Evolutionary conservation across 2,329 filamentous ascomycete genomes (phyloP).

Genomic region (Fusarium sp.): DNA sequence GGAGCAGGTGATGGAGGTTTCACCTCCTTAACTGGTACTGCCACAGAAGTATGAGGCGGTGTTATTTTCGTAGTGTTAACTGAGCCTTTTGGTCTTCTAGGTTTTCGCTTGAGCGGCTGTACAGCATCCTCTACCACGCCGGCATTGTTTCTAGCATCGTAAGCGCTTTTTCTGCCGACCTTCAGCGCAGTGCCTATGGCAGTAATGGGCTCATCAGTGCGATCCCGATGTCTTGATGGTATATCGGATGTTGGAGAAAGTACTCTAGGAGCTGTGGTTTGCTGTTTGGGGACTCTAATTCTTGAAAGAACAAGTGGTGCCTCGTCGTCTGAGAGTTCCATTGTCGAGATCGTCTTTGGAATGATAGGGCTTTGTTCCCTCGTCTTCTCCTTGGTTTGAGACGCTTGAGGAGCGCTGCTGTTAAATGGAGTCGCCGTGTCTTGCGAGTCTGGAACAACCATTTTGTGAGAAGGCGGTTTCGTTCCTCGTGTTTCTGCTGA

Average conservation of each 20-base stretch:
- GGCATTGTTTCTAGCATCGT: neutral
- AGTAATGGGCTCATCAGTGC: neutral
- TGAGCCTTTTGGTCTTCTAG: conserved; percentile 40
- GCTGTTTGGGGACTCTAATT: conserved; percentile 8
- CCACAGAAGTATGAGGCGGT: neutral
- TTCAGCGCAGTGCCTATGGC: neutral
- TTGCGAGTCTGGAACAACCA: conserved; percentile 48
- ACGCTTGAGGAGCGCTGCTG: conserved; percentile 37
- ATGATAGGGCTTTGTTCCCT: neutral
- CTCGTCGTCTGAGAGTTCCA: conserved; percentile 54
- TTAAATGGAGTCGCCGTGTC: conserved; percentile 41
- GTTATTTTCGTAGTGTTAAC: neutral
- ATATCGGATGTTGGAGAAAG: neutral
- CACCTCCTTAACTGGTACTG: neutral
- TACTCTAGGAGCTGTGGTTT: neutral
- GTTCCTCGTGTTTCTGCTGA: neutral
- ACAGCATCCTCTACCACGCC: neutral
- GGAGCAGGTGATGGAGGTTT: neutral
- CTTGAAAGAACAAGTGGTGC: conserved; percentile 46
- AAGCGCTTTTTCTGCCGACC: neutral
- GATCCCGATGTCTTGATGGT: neutral
- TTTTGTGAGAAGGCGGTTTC: neutral
- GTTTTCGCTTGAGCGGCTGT: conserved; percentile 32
- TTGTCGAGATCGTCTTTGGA: conserved; percentile 19
- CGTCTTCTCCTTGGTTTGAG: neutral